Evolutionary conservation across 2,329 filamentous ascomycete species (phyloP), one percentile per base, ranked within the genome.

Genomic region (Diaporthe amygdali): DNA sequence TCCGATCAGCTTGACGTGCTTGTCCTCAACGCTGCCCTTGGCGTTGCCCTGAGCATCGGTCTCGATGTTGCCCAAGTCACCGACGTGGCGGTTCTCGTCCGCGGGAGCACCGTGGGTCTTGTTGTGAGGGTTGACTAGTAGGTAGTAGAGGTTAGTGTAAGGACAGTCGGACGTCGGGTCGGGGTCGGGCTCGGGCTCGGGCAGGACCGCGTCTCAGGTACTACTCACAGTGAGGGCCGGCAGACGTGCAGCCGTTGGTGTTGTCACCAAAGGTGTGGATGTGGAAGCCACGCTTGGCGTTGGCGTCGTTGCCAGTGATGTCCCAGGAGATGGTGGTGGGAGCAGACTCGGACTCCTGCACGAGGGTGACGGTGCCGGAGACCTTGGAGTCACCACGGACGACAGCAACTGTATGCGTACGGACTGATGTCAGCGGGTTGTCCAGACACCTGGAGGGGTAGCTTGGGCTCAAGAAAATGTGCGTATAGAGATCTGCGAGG

Each of bases 251-350:
- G 84, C 96, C 96, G 87, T 99, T 99, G 89, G 96, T 98, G 91
- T 98, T 98, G 90, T 98, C 96, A 83, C 96, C 96, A 81, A 97
- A 99, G 84, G 96, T 94, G 89, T 99, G 96, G 81, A 99, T 92
- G 90, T 99, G 96, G 90, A 98, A 95, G 85, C 94, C 96, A 86
- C 96, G 96, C 91, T 97, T 91, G 81, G 96, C 95, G 84, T 97
- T 97, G 86, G 96, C 81, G 82, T 98, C 95, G 86, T 98, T 89
- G 86, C 96, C 96, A 74, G 90, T 89, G 85, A 99, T 95, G 86
- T 98, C 91, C 92, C 94, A 99, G 81, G 92, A 90, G 87, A 99
- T 89, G 83, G 89, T 96, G 82, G 96, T 98, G 77, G 92, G 91
- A 78, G 90, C 85, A 79, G 87, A 90, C 89, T 98, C 96, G 82